Evolutionary conservation across 805 yeast genomes (phyloP).

Genomic region (Kodamaea neixiangensis): DNA sequence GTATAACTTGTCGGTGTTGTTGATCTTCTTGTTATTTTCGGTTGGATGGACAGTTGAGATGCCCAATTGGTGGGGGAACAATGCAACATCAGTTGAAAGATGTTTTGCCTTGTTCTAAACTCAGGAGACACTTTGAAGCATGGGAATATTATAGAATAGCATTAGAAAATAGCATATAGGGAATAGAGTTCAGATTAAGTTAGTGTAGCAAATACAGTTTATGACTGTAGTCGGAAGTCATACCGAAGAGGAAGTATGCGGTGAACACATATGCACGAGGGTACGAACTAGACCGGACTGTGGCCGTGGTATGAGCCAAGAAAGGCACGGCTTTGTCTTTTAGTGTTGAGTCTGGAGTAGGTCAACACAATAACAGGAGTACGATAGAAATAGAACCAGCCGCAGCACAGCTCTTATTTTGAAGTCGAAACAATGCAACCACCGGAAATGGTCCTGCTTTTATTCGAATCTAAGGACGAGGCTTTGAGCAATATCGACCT

Average conservation of each 20-base stretch:
- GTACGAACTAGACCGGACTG: background rate
- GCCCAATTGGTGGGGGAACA: constrained; percentile 56
- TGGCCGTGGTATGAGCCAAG: background rate
- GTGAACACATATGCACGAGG: background rate
- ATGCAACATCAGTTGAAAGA: constrained; percentile 42
- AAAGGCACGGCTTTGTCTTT: background rate
- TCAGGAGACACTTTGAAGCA: background rate
- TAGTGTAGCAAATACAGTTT: background rate
- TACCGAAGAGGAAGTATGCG: background rate
- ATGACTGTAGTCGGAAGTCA: background rate
- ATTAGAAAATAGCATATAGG: background rate
- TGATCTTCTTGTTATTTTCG: constrained; percentile 39
- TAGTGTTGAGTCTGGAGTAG: too few species aligned
- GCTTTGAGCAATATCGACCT: background rate
- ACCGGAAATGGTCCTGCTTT: background rate
- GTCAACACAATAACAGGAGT: background rate
- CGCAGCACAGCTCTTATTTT: background rate
- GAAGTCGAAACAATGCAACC: background rate
- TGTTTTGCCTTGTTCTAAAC: constrained; percentile 39
- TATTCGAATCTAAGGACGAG: too few species aligned
- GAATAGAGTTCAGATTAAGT: background rate
- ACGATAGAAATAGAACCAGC: background rate
- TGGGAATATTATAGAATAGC: background rate
- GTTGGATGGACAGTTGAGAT: constrained; percentile 22
- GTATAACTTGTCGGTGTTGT: constrained; percentile 43